Base-by-base conservation (phyloP, 805 yeast species). In the Pichia eremophila region DNA sequence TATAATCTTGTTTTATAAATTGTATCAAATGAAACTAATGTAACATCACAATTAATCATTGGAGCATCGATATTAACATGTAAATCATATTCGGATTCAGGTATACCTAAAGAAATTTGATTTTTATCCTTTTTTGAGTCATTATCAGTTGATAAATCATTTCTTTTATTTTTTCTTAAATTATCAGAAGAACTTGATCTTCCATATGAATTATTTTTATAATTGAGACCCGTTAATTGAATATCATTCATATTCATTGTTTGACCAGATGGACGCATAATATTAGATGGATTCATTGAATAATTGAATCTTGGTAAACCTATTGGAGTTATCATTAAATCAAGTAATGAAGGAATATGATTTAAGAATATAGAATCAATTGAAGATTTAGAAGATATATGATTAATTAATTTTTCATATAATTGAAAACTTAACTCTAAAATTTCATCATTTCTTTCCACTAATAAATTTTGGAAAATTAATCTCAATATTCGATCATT, bases 51-150 rank as follows among this genome's bases (percentile, higher is more conserved):
- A 41, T 80, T 77, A 49, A 85, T 78, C 63, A 93, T 83, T 5
- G 98, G 96, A 4, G 95, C 85, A 66, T 93, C 99, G 50, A 93
- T 90, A 61, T 91, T 89, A 45, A 88, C 83, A 49, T 77, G 77
- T 47, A 79, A 73, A 44, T 75, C 83, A 48, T 62, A 63, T 36
- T 74, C 83, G 4, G 75, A 69, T 3, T 67, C 58, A 2, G 83
- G 84, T 14, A 78, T 77, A 15, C 70, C 70, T 2, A 32, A 5
- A 14, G 32, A 28, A 18, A n/a, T 40, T 29, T 29, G 29, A 9
- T 34, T 41, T 29, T 44, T 48, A 4, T 34, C 43, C 17, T 40
- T 43, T 14, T 36, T 5, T 10, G 50, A 51, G 5, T 46, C 39
- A 14, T 48, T 41, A 19, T 32, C 36, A 7, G 36, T 14, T 14